A percentile compares a stretch with the other conserved stretches of the same genome.
Conservation (phyloP, 192 early-diverging fungal species). For the Coemansia biformis region DNA sequence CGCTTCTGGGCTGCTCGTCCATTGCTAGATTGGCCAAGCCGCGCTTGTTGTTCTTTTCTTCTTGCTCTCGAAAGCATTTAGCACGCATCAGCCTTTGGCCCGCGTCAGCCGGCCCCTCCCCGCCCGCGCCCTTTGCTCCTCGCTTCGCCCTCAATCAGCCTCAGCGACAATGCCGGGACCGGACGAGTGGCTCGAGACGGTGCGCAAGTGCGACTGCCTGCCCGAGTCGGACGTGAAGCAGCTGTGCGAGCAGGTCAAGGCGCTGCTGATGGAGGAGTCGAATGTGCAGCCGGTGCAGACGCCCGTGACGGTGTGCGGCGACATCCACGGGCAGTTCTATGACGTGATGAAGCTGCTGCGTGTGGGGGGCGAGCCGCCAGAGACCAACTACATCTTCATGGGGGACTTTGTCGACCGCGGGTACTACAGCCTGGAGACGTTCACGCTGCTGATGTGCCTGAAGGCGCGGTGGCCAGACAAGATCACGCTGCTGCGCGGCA, state of each 20-base stretch:
- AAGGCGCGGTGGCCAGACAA: constrained; percentile 98
- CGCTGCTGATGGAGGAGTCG: constrained; percentile 95
- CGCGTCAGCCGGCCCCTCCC: no score
- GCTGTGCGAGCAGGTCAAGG: constrained; percentile 97
- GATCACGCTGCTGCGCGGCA: constrained; percentile 90
- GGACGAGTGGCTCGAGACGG: constrained; percentile 91
- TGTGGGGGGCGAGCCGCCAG: constrained; percentile 90
- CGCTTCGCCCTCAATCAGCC: constrained; percentile 2
- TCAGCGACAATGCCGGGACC: constrained; percentile 56
- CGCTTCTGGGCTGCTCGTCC: no score
- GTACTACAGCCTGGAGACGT: constrained; percentile 95
- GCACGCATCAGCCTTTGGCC: no score
- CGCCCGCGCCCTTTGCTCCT: no score
- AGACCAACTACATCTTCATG: constrained; percentile 98
- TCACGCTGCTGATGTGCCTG: constrained; percentile 84
- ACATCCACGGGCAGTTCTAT: constrained; percentile 98
- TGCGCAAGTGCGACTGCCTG: constrained; percentile 89
- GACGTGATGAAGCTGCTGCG: constrained; percentile 93
- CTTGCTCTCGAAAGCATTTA: neutral
- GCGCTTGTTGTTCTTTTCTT: no score
- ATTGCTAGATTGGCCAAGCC: no score
- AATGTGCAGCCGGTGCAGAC: constrained; percentile 95
- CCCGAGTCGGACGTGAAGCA: constrained; percentile 94
- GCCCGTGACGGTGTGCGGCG: constrained; percentile 97
- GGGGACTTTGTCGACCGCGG: constrained; percentile 99